Evolutionary conservation across 345 rosid species (phyloP).

Genomic region (Lenwebbia sp.): DNA sequence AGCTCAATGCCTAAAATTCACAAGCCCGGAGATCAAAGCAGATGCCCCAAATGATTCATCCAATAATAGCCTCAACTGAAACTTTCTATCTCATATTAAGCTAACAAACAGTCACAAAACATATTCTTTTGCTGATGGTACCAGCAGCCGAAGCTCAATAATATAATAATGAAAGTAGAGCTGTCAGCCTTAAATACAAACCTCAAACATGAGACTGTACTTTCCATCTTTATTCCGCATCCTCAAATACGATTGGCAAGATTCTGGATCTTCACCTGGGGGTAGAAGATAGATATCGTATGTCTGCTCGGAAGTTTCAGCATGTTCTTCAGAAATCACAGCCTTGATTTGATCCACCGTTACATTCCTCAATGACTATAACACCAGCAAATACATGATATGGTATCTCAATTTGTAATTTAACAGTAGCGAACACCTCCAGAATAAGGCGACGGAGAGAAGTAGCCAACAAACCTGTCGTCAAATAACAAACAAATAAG

Average conservation of each 20-base stretch:
- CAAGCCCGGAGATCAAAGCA: background rate
- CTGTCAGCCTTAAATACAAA: slow-evolving; percentile 14
- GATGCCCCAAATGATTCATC: background rate
- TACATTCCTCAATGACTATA: slow-evolving; percentile 71
- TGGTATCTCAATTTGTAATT: background rate
- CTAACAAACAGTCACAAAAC: background rate
- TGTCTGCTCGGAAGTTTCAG: slow-evolving; percentile 70
- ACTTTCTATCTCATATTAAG: background rate
- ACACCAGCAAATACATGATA: slow-evolving; percentile 8
- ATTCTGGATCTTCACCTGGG: slow-evolving; percentile 97
- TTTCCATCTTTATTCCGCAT: slow-evolving; percentile 99
- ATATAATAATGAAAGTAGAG: background rate
- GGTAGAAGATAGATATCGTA: slow-evolving; percentile 98
- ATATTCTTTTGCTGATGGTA: background rate
- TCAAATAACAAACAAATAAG: background rate
- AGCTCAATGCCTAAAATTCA: background rate
- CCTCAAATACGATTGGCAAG: slow-evolving; percentile 94
- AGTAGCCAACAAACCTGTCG: slow-evolving; percentile 1
- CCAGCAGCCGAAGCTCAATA: background rate
- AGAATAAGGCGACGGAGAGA: slow-evolving; percentile 4
- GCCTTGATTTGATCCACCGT: slow-evolving; percentile 62
- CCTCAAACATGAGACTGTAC: slow-evolving; percentile 99
- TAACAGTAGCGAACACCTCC: background rate
- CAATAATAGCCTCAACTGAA: background rate
- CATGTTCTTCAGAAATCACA: slow-evolving; percentile 51